These are phyloP conservation scores for Exobasidium cylindrosporum DNA, from an alignment of 1,284 basidiomycete genomes.

Conservation along the genomic window DNA sequence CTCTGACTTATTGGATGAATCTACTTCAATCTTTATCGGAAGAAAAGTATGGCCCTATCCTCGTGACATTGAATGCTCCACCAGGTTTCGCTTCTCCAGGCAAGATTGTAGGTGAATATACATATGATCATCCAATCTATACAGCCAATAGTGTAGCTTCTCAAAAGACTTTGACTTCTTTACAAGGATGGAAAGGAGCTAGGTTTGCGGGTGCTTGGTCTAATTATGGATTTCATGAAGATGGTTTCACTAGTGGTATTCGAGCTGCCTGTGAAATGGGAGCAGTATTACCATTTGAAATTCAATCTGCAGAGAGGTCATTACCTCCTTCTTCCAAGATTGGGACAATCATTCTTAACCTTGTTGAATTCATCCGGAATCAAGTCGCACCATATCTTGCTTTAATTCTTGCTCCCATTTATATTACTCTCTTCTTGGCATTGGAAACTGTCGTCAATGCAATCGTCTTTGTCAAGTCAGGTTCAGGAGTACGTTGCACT, in stretches of 20 bases:
- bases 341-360: not conserved
- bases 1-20: slow-evolving; percentile 70
- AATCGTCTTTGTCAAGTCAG: not conserved
- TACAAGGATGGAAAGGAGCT: slow-evolving; percentile 66
- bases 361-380: slow-evolving; percentile 6
- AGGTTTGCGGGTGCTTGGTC: slow-evolving; percentile 76
- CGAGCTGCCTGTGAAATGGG: slow-evolving; percentile 50
- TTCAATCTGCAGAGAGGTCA: slow-evolving; percentile 46
- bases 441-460: slow-evolving; percentile 4
- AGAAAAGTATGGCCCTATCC: slow-evolving; percentile 64
- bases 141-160: slow-evolving; percentile 59
- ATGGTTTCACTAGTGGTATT: slow-evolving; percentile 67
- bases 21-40: slow-evolving; percentile 69
- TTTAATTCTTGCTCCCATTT: not conserved
- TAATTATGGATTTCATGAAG: slow-evolving; percentile 74
- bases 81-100: slow-evolving; percentile 7
- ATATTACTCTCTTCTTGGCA: not conserved
- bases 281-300: slow-evolving; percentile 56
- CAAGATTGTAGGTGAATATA: slow-evolving; percentile 61
- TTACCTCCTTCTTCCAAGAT: slow-evolving; percentile 10
- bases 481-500: not conserved
- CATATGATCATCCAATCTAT: slow-evolving; percentile 69
- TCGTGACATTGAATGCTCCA: slow-evolving; percentile 66
- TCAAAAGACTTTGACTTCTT: slow-evolving; percentile 62
- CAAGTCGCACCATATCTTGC: not conserved